Evolutionary conservation across 2,329 filamentous ascomycete genomes (phyloP), one percentile per base, ranked within the genome.

Genomic region (Aspergillus persii): DNA sequence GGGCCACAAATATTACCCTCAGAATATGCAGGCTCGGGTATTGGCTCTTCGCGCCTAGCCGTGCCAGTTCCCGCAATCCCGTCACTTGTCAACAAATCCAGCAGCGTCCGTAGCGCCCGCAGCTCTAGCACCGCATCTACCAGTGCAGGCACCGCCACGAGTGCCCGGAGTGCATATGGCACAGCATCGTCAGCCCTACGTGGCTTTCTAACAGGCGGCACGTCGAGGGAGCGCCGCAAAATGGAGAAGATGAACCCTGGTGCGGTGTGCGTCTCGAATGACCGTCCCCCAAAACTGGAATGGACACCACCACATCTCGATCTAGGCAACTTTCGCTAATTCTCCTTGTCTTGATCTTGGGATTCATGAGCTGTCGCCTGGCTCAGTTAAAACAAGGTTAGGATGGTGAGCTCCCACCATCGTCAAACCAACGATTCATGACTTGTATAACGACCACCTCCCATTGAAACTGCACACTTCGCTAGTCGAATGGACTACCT

Each of bases 261-360:
- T 8, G 60, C 62, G n/a, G 66, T 74, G 4, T 76, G 66, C 41
- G 66, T 74, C 33, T 69, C 69, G 18, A 63, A 61, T 31, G 71
- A 76, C 47, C 66, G 65, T 33, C 69, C 74, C 1, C 74, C 74
- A 18, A 71, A 67, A 53, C 62, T 77, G 58, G 69, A 76, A 60
- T 77, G 74, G 74, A 61, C 71, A 33, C 74, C 73, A 6, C 74
- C 74, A 11, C 69, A 74, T 54, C 62, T 77, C 50, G 72, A 76
- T 52, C 58, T 75, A 48, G 67, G 64, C 56, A 66, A 72, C 31
- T 63, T 73, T 23, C 64, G 63, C 54, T 39, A 49, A 23, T 36
- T 44, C n/a, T 59, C 31, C n/a, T 58, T 49, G 2, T 54, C 8
- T 23, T 23, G 41, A 15, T 23, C 23, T 49, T 49, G 11, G 18